These are phyloP conservation scores for Lecanoromycetidae sp. DNA, from an alignment of 2,329 filamentous ascomycete genomes.

Conservation along the genomic window DNA sequence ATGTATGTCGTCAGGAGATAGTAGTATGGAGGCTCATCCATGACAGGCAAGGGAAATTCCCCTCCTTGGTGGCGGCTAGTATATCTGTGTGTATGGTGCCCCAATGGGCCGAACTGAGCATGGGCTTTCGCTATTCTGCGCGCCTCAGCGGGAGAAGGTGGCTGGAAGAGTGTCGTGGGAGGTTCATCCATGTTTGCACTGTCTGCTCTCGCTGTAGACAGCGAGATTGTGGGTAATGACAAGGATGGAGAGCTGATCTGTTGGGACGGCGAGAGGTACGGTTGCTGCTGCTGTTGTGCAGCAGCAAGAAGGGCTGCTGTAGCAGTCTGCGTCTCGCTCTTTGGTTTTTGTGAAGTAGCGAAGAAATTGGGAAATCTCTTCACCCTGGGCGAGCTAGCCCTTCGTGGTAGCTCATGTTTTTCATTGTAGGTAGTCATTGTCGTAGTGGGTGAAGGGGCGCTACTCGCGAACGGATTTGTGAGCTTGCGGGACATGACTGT, in stretches of 20 bases:
- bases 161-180: conserved; percentile 72
- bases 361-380: conserved; percentile 76
- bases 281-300: conserved; percentile 48
- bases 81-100: conserved; percentile 71
- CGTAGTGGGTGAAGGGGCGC: conserved; percentile 34
- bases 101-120: conserved; percentile 81
- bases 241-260: conserved; percentile 60
- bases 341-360: conserved; percentile 64
- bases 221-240: conserved; percentile 77
- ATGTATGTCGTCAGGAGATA: conserved; percentile 96
- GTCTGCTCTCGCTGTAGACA: conserved; percentile 73
- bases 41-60: conserved; percentile 67
- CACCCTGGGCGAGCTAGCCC: conserved; percentile 46
- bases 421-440: conserved; percentile 40
- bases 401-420: conserved; percentile 40
- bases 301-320: conserved; percentile 55
- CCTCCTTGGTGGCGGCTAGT: conserved; percentile 76
- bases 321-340: conserved; percentile 42
- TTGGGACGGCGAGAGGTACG: conserved; percentile 46
- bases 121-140: conserved; percentile 64
- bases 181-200: conserved; percentile 62
- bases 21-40: conserved; percentile 94
- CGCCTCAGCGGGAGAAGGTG: conserved; percentile 72
- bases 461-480: conserved; percentile 46
- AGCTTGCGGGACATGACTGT: conserved; percentile 3